These are phyloP conservation scores for Pugionium dolabratum DNA, from an alignment of 345 rosid species.

Conservation along the genomic window DNA sequence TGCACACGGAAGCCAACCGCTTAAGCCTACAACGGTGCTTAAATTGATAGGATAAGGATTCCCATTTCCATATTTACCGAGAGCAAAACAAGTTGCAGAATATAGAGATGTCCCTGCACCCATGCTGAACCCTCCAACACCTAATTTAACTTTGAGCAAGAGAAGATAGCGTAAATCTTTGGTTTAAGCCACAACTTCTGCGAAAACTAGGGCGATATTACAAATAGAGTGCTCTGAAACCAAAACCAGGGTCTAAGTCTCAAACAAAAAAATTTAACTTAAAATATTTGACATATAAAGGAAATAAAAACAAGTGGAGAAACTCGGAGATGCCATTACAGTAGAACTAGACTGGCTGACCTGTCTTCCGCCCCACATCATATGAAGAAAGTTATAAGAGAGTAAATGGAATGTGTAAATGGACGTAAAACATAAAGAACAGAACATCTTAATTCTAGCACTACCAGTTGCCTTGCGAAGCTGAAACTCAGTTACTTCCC, in stretches of 20 bases:
- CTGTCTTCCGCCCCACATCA: too few relatives aligned
- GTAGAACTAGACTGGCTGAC: too few relatives aligned
- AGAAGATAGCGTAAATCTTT: slow-evolving; percentile 12
- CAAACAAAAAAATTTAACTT: not conserved
- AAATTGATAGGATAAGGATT: slow-evolving; percentile 69
- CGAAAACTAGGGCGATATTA: not conserved
- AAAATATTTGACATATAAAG: not conserved
- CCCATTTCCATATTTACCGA: slow-evolving; percentile 73
- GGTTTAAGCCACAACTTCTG: not conserved
- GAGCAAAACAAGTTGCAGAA: slow-evolving; percentile 75
- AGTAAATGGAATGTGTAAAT: too few relatives aligned
- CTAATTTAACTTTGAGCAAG: slow-evolving; percentile 72
- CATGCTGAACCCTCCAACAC: slow-evolving; percentile 99
- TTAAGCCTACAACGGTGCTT: slow-evolving; percentile 80
- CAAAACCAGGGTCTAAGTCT: slow-evolving; percentile 16
- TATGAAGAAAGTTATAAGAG: not conserved
- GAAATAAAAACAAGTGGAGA: not conserved
- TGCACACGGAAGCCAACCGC: slow-evolving; percentile 99
- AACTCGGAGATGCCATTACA: slow-evolving; percentile 6
- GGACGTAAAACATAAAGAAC: too few relatives aligned
- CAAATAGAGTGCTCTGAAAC: not conserved
- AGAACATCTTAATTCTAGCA: not conserved
- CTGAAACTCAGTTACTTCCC: not conserved
- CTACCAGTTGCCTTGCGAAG: not conserved
- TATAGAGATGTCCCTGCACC: slow-evolving; percentile 92